These are phyloP conservation scores for Parafenestella ontariensis DNA, from an alignment of 2,329 filamentous ascomycete species.

Conservation along the genomic window DNA sequence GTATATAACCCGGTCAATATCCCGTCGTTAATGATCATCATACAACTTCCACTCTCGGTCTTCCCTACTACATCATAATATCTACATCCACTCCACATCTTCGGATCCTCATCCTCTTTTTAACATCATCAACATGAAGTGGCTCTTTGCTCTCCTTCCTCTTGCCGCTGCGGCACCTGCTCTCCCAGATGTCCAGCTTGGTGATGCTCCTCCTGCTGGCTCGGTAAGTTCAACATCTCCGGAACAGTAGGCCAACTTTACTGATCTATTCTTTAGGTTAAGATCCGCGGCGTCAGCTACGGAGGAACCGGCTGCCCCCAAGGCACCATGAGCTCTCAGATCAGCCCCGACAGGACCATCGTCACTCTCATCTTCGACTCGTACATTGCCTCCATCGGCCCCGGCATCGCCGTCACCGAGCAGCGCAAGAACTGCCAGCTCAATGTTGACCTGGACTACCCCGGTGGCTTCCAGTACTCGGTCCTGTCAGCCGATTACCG, in stretches of 20 bases:
- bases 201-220: constrained; percentile 39
- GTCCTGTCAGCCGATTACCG: constrained; percentile 61
- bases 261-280: constrained; percentile 44
- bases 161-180: constrained; percentile 39
- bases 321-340: constrained; percentile 52
- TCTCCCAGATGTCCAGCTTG: constrained; percentile 24
- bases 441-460: constrained; percentile 60
- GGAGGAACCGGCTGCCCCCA: constrained; percentile 58
- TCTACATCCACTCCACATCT: constrained; percentile 14
- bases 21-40: constrained; percentile 41
- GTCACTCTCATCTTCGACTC: constrained; percentile 62
- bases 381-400: constrained; percentile 60
- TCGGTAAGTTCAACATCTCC: constrained; percentile 23
- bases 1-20: constrained; percentile 43
- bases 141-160: constrained; percentile 44
- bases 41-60: constrained; percentile 33
- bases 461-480: constrained; percentile 61
- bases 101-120: constrained; percentile 19
- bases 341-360: constrained; percentile 53
- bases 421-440: constrained; percentile 63
- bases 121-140: constrained; percentile 47
- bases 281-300: constrained; percentile 54
- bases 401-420: constrained; percentile 51
- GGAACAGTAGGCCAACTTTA: not conserved
- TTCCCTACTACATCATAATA: constrained; percentile 24